A percentile compares a stretch with the other conserved stretches of the same genome.
These are phyloP conservation scores for Edaphochlamys debaryana DNA, from an alignment of 139 green algal genomes.

Conservation along the genomic window DNA sequence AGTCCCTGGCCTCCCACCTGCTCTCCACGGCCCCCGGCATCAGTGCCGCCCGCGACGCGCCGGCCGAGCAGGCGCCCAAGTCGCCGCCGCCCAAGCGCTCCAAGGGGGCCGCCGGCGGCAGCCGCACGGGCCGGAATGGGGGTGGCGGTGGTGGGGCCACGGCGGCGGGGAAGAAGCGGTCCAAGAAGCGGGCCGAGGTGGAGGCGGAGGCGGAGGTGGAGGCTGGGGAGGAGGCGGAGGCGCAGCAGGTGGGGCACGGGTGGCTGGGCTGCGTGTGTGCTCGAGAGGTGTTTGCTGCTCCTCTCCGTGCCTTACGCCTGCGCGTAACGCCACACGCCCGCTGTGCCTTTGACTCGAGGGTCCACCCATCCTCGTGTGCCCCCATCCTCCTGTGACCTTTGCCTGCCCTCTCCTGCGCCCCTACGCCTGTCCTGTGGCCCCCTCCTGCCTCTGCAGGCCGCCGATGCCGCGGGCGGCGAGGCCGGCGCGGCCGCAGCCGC, in stretches of 20 bases:
- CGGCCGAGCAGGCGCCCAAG: neutral
- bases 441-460: neutral
- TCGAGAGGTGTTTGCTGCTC: too few relatives aligned
- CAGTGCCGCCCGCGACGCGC: slow-evolving; percentile 3
- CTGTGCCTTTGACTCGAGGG: too few relatives aligned
- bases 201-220: neutral
- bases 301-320: too few relatives aligned
- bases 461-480: too few relatives aligned
- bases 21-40: slow-evolving; percentile 35
- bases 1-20: slow-evolving; percentile 62
- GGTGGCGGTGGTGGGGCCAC: neutral
- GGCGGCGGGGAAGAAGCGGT: slow-evolving; percentile 24
- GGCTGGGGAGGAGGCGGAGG: neutral
- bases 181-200: slow-evolving; percentile 36
- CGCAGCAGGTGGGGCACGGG: neutral
- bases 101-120: neutral
- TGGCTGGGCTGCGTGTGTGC: too few relatives aligned
- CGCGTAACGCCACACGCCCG: too few relatives aligned
- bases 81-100: slow-evolving; percentile 1
- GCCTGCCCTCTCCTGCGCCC: too few relatives aligned
- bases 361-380: too few relatives aligned
- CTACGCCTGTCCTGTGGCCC: too few relatives aligned
- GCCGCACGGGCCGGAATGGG: neutral
- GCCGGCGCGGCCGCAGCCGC: too few relatives aligned
- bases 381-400: too few relatives aligned